Percentiles rank a stretch among this genome's conserved stretches.
Conservation (phyloP, 2,329 filamentous ascomycete species). For the Fusarium sacchari region DNA sequence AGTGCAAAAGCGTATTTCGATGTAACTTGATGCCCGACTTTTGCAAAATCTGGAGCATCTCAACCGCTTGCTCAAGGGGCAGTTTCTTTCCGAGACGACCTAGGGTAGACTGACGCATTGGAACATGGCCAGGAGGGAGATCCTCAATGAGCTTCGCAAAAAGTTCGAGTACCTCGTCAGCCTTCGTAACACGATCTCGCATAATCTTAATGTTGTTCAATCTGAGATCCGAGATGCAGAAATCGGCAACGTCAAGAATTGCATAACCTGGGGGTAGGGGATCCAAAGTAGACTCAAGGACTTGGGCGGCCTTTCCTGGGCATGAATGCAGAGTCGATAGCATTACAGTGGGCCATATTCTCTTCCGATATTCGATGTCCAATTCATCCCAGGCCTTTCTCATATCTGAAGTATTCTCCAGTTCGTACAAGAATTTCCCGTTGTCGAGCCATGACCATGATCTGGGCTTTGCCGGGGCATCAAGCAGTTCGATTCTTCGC, state of each 20-base stretch:
- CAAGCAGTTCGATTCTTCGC: constrained; percentile 38
- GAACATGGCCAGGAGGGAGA: constrained; percentile 44
- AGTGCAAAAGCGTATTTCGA: constrained; percentile 57
- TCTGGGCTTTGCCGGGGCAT: constrained; percentile 18
- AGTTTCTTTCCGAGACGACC: constrained; percentile 47
- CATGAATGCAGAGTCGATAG: constrained; percentile 48
- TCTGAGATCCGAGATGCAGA: constrained; percentile 42
- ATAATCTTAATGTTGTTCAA: constrained; percentile 23
- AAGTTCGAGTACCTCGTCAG: constrained; percentile 46
- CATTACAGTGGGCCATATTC: constrained; percentile 50
- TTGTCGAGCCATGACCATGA: constrained; percentile 43
- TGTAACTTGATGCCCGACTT: constrained; percentile 48
- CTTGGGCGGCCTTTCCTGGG: constrained; percentile 46
- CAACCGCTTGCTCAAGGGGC: constrained; percentile 44
- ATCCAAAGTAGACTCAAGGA: constrained; percentile 53
- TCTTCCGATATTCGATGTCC: constrained; percentile 38
- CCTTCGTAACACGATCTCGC: constrained; percentile 39
- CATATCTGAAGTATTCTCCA: constrained; percentile 46
- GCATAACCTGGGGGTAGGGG: constrained; percentile 51
- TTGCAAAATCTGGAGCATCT: constrained; percentile 51
- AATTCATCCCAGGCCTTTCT: constrained; percentile 47
- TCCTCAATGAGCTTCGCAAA: constrained; percentile 46
- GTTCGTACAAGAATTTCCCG: constrained; percentile 46
- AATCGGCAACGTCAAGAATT: constrained; percentile 50
- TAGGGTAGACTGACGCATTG: constrained; percentile 53